Evolutionary conservation across 108 stramenopile species (phyloP).

Genomic region (Cyclotella kingstonii): DNA sequence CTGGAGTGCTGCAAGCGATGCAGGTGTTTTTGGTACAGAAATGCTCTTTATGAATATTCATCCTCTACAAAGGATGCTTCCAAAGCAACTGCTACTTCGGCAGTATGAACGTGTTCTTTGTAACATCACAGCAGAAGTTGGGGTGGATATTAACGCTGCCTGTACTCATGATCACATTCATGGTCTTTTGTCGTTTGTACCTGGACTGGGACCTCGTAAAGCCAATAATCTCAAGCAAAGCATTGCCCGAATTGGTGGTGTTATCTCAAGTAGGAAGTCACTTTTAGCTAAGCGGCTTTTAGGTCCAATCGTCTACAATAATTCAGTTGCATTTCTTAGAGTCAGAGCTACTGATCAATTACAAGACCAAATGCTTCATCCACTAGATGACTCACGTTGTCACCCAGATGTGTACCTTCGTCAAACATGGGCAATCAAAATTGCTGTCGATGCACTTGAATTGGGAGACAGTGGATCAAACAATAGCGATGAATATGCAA

Average conservation of each 20-base stretch:
- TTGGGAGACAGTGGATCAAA: conserved; percentile 47
- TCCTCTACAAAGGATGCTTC: conserved; percentile 83
- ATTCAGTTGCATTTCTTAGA: conserved; percentile 86
- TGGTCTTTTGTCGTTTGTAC: conserved; percentile 85
- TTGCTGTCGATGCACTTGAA: conserved; percentile 83
- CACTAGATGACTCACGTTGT: conserved; percentile 86
- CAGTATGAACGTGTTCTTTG: conserved; percentile 84
- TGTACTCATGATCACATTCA: conserved; percentile 71
- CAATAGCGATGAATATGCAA: conserved; percentile 50
- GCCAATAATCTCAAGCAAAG: conserved; percentile 83
- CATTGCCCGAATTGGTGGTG: conserved; percentile 63
- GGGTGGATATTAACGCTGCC: conserved; percentile 87
- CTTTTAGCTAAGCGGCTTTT: conserved; percentile 70
- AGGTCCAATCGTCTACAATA: conserved; percentile 87
- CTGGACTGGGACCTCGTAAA: conserved; percentile 93
- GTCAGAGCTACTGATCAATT: conserved; percentile 64
- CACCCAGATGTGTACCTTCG: conserved; percentile 86
- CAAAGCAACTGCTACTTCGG: conserved; percentile 70
- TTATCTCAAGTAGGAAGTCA: conserved; percentile 57
- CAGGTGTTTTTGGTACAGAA: conserved; percentile 82
- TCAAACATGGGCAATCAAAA: conserved; percentile 85
- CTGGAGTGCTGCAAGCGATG: conserved; percentile 88
- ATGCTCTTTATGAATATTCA: conserved; percentile 89
- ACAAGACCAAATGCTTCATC: conserved; percentile 67
- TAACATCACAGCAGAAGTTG: conserved; percentile 79